Conservation (phyloP, 495 filamentous ascomycete genomes). For the Aspergillus baeticus region DNA sequence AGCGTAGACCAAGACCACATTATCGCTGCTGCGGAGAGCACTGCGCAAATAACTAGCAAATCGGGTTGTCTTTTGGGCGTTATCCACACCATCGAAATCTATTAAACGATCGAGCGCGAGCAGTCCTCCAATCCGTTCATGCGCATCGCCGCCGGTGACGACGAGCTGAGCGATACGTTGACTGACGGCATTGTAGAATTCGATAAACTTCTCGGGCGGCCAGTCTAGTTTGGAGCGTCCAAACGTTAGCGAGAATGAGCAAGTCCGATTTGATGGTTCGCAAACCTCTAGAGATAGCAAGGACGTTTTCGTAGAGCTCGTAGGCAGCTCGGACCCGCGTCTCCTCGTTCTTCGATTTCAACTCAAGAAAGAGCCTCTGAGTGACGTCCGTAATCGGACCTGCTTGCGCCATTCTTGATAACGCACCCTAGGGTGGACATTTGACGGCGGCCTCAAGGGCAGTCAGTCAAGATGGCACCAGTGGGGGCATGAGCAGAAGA, state of each 20-base stretch:
- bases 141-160: constrained; percentile 75
- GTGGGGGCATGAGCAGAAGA: constrained; percentile 25
- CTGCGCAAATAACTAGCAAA: constrained; percentile 88
- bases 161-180: constrained; percentile 71
- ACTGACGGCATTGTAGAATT: constrained; percentile 78
- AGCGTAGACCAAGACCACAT: constrained; percentile 79
- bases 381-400: constrained; percentile 47
- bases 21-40: constrained; percentile 85
- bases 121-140: constrained; percentile 86
- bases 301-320: constrained; percentile 51
- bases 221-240: constrained; percentile 55
- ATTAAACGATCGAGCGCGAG: constrained; percentile 89
- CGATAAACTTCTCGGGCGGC: constrained; percentile 69
- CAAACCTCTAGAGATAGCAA: constrained; percentile 50
- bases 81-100: constrained; percentile 93
- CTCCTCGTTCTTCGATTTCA: constrained; percentile 56
- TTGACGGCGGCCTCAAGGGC: constrained; percentile 41
- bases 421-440: constrained; percentile 45
- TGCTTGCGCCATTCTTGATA: constrained; percentile 50
- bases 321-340: constrained; percentile 48
- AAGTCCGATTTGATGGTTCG: background rate
- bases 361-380: constrained; percentile 48
- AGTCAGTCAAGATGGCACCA: constrained; percentile 31
- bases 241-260: constrained; percentile 8
- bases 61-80: constrained; percentile 87